A percentile compares a stretch with the other conserved stretches of the same genome.
phyloP scores from a whole-genome alignment of 2,329 filamentous ascomycete genomes.

The Plectosphaerella sp. region DNA sequence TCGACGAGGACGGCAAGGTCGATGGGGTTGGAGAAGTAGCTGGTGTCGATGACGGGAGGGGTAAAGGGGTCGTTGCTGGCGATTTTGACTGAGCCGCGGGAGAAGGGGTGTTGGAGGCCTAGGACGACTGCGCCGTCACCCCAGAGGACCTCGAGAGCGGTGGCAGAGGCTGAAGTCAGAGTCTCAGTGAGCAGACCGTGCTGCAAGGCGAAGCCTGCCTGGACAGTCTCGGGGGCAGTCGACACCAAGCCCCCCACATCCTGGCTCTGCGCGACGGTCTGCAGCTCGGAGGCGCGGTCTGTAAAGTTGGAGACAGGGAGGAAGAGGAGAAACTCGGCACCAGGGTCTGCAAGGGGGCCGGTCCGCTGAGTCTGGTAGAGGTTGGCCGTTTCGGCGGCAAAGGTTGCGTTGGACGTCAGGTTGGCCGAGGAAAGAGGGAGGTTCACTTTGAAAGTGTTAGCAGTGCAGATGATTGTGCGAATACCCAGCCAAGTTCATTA shows the following conservation, averaged over 20 bases:
- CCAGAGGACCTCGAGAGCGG: constrained; percentile 26
- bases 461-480: background rate
- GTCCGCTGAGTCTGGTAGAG: constrained; percentile 22
- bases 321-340: constrained; percentile 12
- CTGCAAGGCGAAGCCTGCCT: constrained; percentile 31
- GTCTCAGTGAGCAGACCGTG: constrained; percentile 24
- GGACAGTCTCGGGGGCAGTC: constrained; percentile 25
- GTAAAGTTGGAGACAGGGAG: constrained; percentile 21
- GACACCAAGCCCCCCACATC: constrained; percentile 25
- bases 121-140: constrained; percentile 21
- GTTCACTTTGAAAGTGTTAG: background rate
- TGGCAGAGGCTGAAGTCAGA: constrained; percentile 18
- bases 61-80: constrained; percentile 26
- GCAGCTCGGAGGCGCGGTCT: constrained; percentile 13
- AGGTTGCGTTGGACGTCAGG: constrained; percentile 24
- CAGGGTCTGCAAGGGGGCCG: constrained; percentile 23
- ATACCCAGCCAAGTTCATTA: background rate
- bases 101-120: constrained; percentile 31
- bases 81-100: constrained; percentile 32
- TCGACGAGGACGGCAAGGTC: constrained; percentile 25
- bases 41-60: constrained; percentile 32
- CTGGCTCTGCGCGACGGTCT: constrained; percentile 23
- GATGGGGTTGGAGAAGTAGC: constrained; percentile 29
- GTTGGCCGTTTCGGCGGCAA: constrained; percentile 22
- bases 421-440: constrained; percentile 8